Percentiles rank a stretch among this genome's conserved stretches.
Conservation (phyloP, 441 rosid species). For the Viola pubescens region DNA sequence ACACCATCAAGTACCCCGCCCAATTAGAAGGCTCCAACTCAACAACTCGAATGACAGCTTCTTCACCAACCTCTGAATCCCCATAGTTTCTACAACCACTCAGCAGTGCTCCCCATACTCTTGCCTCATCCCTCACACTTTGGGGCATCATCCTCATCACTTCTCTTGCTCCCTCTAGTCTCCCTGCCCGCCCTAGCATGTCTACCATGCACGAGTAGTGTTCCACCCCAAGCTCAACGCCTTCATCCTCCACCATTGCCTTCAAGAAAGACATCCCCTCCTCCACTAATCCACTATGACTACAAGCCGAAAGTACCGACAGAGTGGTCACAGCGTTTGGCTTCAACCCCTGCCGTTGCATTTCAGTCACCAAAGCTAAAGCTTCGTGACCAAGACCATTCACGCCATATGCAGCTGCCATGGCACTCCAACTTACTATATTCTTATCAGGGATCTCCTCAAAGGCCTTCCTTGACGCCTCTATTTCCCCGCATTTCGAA, state of each 20-base stretch:
- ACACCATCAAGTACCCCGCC: conserved; percentile 15
- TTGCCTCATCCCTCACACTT: conserved; percentile 17
- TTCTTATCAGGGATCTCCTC: conserved; percentile 13
- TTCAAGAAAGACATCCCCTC: conserved; percentile 18
- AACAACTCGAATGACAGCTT: conserved; percentile 6
- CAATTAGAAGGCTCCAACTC: conserved; percentile 12
- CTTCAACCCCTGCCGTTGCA: conserved; percentile 10
- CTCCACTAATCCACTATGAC: conserved; percentile 17
- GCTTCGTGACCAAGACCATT: conserved; percentile 18
- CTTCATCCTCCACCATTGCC: conserved; percentile 19
- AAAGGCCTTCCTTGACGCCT: conserved; percentile 21
- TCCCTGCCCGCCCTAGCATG: conserved; percentile 21
- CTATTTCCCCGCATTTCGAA: conserved; percentile 17
- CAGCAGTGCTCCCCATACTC: conserved; percentile 19
- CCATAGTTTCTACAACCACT: conserved; percentile 17
- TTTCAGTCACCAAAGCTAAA: conserved; percentile 16
- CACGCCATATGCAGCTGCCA: conserved; percentile 22
- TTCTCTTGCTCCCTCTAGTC: conserved; percentile 10
- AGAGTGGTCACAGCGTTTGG: conserved; percentile 16
- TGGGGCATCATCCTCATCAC: conserved; percentile 15
- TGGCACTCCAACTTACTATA: conserved; percentile 18
- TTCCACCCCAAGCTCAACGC: conserved; percentile 7
- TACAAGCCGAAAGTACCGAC: conserved; percentile 19
- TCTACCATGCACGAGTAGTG: conserved; percentile 25
- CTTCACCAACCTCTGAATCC: conserved; percentile 7